Percentiles rank a stretch among this genome's conserved stretches.
Evolutionary conservation across 2,329 filamentous ascomycete genomes (phyloP).

Genomic region (Pseudogymnoascus sp.): DNA sequence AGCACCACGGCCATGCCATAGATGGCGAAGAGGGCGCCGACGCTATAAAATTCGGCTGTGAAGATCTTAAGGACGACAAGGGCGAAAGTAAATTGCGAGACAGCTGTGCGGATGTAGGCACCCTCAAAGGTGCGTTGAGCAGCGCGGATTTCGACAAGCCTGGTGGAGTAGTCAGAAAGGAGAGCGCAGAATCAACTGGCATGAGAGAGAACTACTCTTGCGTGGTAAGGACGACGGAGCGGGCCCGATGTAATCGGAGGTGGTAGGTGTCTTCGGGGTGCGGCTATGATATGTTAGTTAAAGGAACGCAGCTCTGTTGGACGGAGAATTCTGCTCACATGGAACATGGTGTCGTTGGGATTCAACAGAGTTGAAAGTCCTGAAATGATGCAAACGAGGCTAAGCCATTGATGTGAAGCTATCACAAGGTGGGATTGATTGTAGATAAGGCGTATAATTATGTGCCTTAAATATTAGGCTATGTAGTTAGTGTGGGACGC

Average conservation of each 20-base stretch:
- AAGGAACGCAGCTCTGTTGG: background rate
- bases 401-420: conserved; percentile 1
- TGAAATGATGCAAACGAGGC: background rate
- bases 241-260: conserved; percentile 73
- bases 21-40: conserved; percentile 89
- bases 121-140: conserved; percentile 96
- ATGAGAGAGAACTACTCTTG: conserved; percentile 43
- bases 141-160: conserved; percentile 84
- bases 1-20: conserved; percentile 81
- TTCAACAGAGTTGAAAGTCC: background rate
- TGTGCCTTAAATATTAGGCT: background rate
- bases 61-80: conserved; percentile 95
- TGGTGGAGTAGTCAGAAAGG: conserved; percentile 12
- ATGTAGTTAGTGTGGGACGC: background rate
- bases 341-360: background rate
- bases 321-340: background rate
- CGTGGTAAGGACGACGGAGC: conserved; percentile 71
- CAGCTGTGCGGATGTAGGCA: conserved; percentile 87
- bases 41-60: conserved; percentile 90
- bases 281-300: conserved; percentile 35
- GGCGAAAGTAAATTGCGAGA: conserved; percentile 91
- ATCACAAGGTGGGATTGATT: background rate
- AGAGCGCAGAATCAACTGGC: background rate
- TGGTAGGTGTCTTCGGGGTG: conserved; percentile 67
- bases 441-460: background rate